Conservation (phyloP, 495 filamentous ascomycete species). For the Xylaria acuta region DNA sequence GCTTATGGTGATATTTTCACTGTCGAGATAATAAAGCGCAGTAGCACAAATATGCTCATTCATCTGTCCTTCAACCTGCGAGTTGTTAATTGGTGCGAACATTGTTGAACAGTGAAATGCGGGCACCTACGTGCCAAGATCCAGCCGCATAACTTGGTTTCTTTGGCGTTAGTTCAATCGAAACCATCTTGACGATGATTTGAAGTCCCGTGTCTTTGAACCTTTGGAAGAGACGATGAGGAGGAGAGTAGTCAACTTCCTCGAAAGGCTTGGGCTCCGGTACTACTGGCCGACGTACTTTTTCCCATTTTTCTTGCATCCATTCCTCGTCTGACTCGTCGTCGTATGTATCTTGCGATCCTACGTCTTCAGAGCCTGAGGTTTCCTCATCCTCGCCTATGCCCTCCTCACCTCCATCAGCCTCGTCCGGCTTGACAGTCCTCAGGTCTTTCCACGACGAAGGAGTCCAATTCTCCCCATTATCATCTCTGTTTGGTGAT, state of each 20-base stretch:
- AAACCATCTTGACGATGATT: conserved; percentile 69
- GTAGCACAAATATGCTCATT: conserved; percentile 66
- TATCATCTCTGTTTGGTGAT: conserved; percentile 43
- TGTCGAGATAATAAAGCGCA: conserved; percentile 66
- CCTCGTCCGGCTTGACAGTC: background rate
- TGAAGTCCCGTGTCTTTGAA: conserved; percentile 59
- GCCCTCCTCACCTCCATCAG: background rate
- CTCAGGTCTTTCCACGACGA: conserved; percentile 48
- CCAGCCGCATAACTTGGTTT: conserved; percentile 49
- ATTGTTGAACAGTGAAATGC: conserved; percentile 31
- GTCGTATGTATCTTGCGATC: background rate
- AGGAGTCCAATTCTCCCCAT: conserved; percentile 49
- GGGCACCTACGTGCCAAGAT: conserved; percentile 47
- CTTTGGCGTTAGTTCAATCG: conserved; percentile 66
- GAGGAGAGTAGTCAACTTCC: conserved; percentile 41
- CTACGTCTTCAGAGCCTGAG: background rate
- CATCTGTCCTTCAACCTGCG: conserved; percentile 56
- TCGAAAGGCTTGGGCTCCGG: conserved; percentile 42
- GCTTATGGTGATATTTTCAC: conserved; percentile 63
- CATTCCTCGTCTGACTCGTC: background rate
- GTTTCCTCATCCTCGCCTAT: background rate
- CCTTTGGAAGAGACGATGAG: conserved; percentile 34
- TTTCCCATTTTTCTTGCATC: background rate
- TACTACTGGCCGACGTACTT: conserved; percentile 34
- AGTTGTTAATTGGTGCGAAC: conserved; percentile 36